A percentile compares a stretch with the other conserved stretches of the same genome.
Conservation (phyloP, 129 eudicot genomes). For the Escallonia herrerae region DNA sequence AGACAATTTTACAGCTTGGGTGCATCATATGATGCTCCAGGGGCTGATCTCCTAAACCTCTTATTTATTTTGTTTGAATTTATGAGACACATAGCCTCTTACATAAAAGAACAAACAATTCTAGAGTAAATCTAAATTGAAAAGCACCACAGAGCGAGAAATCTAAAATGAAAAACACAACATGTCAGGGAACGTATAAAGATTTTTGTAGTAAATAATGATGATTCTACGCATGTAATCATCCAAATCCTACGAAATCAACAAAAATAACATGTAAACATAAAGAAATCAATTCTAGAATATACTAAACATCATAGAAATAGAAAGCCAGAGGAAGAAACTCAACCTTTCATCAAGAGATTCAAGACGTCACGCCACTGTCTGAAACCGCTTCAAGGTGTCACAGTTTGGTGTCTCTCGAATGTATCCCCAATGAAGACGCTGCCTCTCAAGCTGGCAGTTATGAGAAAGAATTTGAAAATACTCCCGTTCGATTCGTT, state of each 20-base stretch:
- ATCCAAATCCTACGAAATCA: neutral
- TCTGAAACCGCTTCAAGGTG: slow-evolving; percentile 9
- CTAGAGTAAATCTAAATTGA: no score
- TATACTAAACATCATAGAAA: neutral
- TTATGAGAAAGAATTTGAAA: slow-evolving; percentile 39
- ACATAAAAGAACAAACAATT: no score
- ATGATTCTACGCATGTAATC: no score
- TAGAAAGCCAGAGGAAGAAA: neutral
- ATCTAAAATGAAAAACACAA: no score
- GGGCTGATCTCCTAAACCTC: no score
- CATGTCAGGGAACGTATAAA: no score
- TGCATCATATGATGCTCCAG: no score
- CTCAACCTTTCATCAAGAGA: neutral
- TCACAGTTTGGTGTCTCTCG: slow-evolving; percentile 62
- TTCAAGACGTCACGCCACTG: slow-evolving; percentile 2
- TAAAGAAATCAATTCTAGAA: neutral
- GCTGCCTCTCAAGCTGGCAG: slow-evolving; percentile 60
- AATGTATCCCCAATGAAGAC: slow-evolving; percentile 58
- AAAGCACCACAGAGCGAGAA: no score
- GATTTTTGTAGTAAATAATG: no score
- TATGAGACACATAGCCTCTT: no score
- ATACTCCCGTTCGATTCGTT: slow-evolving; percentile 50
- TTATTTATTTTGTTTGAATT: no score
- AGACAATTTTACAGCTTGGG: no score
- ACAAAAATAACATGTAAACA: neutral